Evolutionary conservation across 2,329 filamentous ascomycete species (phyloP).

Genomic region (Dryadomyces quercus-mongolicae): DNA sequence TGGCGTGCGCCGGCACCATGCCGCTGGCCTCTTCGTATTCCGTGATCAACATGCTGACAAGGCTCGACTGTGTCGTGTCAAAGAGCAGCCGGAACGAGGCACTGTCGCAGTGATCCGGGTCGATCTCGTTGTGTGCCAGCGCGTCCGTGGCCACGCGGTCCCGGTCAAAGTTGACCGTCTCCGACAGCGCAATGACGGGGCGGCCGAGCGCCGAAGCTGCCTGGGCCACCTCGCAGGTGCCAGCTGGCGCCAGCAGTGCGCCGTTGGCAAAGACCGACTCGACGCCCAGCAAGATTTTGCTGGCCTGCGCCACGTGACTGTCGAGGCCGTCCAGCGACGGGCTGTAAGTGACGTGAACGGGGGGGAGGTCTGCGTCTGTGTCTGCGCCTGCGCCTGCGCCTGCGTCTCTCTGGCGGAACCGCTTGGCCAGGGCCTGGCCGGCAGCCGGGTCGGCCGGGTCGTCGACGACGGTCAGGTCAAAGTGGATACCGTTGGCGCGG

Average conservation of each 20-base stretch:
- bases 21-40: conserved; percentile 91
- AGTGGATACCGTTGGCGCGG: conserved; percentile 55
- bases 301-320: conserved; percentile 53
- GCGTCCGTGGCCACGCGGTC: conserved; percentile 82
- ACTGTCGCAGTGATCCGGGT: conserved; percentile 52
- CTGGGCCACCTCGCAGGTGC: conserved; percentile 78
- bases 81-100: conserved; percentile 60
- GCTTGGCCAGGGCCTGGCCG: conserved; percentile 51
- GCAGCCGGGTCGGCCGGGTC: conserved; percentile 41
- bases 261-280: conserved; percentile 96
- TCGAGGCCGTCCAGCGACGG: conserved; percentile 64
- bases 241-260: conserved; percentile 73
- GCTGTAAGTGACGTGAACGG: conserved; percentile 57
- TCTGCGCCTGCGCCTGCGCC: neutral
- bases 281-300: conserved; percentile 71
- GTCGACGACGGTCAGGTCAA: conserved; percentile 79
- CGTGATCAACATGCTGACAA: conserved; percentile 79
- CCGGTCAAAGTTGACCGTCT: conserved; percentile 86
- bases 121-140: conserved; percentile 89
- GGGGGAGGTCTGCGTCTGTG: neutral
- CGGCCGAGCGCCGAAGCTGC: conserved; percentile 64
- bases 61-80: conserved; percentile 80
- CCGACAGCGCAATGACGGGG: conserved; percentile 80
- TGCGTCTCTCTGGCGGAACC: conserved; percentile 28
- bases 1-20: conserved; percentile 72